A percentile compares a stretch with the other conserved stretches of the same genome.
Conservation (phyloP, 352 stramenopile genomes). For the Phytopythium chamaehyphon region DNA sequence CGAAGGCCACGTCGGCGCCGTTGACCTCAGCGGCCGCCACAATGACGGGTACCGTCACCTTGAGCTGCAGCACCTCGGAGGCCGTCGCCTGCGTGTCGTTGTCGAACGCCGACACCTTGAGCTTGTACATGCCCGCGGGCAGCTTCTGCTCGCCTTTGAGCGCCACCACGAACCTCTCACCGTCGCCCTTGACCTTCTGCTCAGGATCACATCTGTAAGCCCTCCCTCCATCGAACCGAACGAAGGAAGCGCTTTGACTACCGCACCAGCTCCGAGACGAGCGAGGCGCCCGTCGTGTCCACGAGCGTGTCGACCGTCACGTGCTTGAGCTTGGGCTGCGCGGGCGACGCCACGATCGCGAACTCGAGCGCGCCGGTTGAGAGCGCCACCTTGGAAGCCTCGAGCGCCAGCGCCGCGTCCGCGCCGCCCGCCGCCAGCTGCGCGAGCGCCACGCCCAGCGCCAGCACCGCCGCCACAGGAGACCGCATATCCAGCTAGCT, state of each 20-base stretch:
- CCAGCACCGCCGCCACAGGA: conserved; percentile 16
- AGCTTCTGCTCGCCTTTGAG: conserved; percentile 42
- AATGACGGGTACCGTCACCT: conserved; percentile 60
- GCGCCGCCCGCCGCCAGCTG: conserved; percentile 20
- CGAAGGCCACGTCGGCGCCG: conserved; percentile 36
- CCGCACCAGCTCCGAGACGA: conserved; percentile 62
- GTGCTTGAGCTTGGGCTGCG: conserved; percentile 48
- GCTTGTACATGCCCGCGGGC: conserved; percentile 71
- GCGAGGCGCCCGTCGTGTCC: conserved; percentile 48
- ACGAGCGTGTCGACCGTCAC: conserved; percentile 67
- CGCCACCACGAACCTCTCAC: conserved; percentile 49
- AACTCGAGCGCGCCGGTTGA: conserved; percentile 38
- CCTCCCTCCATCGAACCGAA: too few relatives aligned
- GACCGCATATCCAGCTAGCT: conserved; percentile 14
- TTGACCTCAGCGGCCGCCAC: conserved; percentile 53
- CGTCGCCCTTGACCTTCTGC: conserved; percentile 62
- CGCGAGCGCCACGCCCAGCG: conserved; percentile 16
- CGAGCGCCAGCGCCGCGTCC: conserved; percentile 29
- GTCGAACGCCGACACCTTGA: conserved; percentile 56
- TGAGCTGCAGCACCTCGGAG: conserved; percentile 66
- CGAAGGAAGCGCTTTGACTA: too few relatives aligned
- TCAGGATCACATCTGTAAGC: too few relatives aligned
- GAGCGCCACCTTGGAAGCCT: conserved; percentile 44
- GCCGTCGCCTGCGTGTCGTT: conserved; percentile 37
- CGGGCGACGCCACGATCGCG: conserved; percentile 45